These are phyloP conservation scores for Tagetes patula DNA, from an alignment of 129 eudicot genomes.

Conservation along the genomic window DNA sequence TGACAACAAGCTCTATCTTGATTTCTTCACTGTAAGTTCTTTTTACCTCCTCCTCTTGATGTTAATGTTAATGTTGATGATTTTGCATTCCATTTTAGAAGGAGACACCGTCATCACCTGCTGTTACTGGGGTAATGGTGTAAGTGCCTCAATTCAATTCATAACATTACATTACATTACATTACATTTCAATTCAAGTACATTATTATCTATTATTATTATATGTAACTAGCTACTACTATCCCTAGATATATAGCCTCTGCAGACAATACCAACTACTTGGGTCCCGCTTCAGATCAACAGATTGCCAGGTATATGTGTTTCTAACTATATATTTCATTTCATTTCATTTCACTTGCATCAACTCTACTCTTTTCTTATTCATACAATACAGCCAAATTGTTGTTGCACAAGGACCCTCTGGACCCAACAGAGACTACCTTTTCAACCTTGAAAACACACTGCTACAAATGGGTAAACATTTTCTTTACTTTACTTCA, in stretches of 20 bases:
- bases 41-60: neutral
- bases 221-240: no score
- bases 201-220: no score
- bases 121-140: constrained; percentile 73
- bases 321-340: neutral
- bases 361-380: neutral
- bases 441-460: constrained; percentile 88
- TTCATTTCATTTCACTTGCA: no score
- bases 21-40: constrained; percentile 78
- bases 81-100: constrained; percentile 45
- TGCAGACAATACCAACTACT: constrained; percentile 75
- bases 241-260: constrained; percentile 80
- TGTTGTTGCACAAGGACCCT: constrained; percentile 80
- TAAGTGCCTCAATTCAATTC: constrained; percentile 46
- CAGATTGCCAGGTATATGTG: constrained; percentile 72
- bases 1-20: constrained; percentile 77
- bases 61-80: neutral
- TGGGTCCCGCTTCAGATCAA: constrained; percentile 83
- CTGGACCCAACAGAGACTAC: constrained; percentile 97
- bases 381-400: constrained; percentile 58
- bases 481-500: neutral
- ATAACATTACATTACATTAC: neutral
- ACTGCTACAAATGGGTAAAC: constrained; percentile 60
- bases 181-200: no score
- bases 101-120: constrained; percentile 45